phyloP scores from a whole-genome alignment of 345 rosid genomes.

The Hirschfeldia incana region DNA sequence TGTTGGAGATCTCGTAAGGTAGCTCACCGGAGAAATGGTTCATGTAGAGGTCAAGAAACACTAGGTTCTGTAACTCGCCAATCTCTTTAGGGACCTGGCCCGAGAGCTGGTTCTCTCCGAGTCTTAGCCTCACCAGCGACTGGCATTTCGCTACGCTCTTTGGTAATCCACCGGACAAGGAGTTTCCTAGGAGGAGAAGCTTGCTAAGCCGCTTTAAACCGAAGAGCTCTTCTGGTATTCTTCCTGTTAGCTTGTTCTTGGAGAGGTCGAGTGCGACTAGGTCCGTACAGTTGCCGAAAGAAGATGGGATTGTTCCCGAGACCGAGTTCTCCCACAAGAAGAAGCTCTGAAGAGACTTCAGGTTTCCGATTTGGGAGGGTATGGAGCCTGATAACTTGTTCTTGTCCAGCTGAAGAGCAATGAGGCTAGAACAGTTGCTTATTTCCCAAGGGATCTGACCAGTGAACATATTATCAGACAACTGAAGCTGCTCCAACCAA shows the following conservation, averaged over 20 bases:
- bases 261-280: conserved; percentile 82
- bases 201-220: conserved; percentile 83
- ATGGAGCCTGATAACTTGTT: conserved; percentile 77
- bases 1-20: conserved; percentile 72
- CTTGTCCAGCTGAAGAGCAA: conserved; percentile 90
- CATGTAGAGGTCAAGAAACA: conserved; percentile 88
- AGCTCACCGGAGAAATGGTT: conserved; percentile 82
- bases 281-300: conserved; percentile 85
- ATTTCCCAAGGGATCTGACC: conserved; percentile 78
- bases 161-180: conserved; percentile 69
- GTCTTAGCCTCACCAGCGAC: conserved; percentile 83
- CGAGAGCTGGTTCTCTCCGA: conserved; percentile 90
- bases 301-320: conserved; percentile 79
- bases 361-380: conserved; percentile 71
- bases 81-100: conserved; percentile 83
- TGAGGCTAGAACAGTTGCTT: conserved; percentile 83
- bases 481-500: conserved; percentile 85
- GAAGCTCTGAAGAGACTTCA: conserved; percentile 78
- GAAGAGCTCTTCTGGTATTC: conserved; percentile 84
- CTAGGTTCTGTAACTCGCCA: conserved; percentile 84
- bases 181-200: conserved; percentile 91
- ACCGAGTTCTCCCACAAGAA: conserved; percentile 91
- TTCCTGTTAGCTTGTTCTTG: conserved; percentile 80
- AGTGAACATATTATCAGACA: conserved; percentile 77
- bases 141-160: conserved; percentile 65